These are phyloP conservation scores for Sporisorium reilianum DNA, from an alignment of 1,284 basidiomycete genomes.

Conservation along the genomic window DNA sequence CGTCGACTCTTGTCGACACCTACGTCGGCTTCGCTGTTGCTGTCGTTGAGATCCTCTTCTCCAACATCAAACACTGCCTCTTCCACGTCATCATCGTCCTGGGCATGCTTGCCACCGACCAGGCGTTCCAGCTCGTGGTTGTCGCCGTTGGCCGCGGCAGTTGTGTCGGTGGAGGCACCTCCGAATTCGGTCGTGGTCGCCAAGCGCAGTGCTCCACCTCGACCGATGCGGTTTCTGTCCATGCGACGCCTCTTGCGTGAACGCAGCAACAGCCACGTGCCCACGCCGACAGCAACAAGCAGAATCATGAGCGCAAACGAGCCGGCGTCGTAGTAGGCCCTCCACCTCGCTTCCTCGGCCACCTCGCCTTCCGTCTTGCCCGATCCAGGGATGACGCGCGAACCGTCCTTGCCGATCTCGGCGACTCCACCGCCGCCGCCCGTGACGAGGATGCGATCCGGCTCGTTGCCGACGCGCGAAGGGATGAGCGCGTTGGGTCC, in stretches of 20 bases:
- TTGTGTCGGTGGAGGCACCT: neutral
- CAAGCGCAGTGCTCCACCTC: conserved; percentile 35
- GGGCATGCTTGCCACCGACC: conserved; percentile 24
- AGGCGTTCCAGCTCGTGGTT: conserved; percentile 55
- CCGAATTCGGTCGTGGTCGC: conserved; percentile 30
- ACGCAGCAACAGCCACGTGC: conserved; percentile 80
- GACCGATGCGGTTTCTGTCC: conserved; percentile 24
- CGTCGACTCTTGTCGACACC: conserved; percentile 1
- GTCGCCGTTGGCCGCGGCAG: conserved; percentile 55
- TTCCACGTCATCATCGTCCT: conserved; percentile 47
- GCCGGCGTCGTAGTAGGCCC: conserved; percentile 77
- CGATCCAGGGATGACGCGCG: conserved; percentile 71
- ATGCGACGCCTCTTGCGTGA: conserved; percentile 71
- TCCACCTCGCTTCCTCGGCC: conserved; percentile 60
- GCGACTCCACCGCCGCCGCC: conserved; percentile 49
- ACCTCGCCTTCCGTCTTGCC: conserved; percentile 69
- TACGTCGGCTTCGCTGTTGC: conserved; percentile 5
- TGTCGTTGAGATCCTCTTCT: conserved; percentile 68
- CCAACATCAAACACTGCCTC: conserved; percentile 71
- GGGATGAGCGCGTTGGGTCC: conserved; percentile 80
- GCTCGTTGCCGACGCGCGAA: conserved; percentile 78
- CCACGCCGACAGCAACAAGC: conserved; percentile 79
- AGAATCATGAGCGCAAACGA: conserved; percentile 85
- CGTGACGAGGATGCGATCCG: conserved; percentile 71
- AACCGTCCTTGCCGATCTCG: conserved; percentile 38